Evolutionary conservation across 2,329 filamentous ascomycete genomes (phyloP), one percentile per base, ranked within the genome.

Genomic region (Clarireedia homoeocarpa): DNA sequence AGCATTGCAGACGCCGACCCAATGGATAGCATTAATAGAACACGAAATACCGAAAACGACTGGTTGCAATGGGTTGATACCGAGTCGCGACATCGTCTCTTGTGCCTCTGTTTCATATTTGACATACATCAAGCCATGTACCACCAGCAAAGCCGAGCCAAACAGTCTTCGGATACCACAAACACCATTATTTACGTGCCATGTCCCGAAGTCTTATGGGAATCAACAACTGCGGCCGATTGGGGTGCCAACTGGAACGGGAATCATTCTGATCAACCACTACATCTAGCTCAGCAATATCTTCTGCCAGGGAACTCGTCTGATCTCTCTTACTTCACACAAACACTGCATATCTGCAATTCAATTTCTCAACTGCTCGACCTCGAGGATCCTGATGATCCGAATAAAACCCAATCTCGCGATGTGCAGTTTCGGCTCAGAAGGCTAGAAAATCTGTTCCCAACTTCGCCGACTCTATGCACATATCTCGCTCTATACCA

Each of bases 401-500:
- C 36, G 65, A 56, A 55, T 50, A 51, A 60, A 24, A 60, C 58
- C 26, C 34, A 58, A 17, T 56, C 59, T 20, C 53, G 59, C 34
- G 46, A 48, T 12, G 30, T 34, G 30, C 30, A 34, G 30, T 10
- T 10, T 34, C 30, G 5, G 12, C 10, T 34, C 9, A 12, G 30
- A 34, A 34, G 10, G 30, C 9, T 34, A 12, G 10, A 34, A 51
- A 53, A 52, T 24, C 65, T 80, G 17, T 83, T 82, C 63, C 66
- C 73, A 1, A 63, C 61, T 50, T 76, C 72, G 12, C 70, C 74
- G 14, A 67, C 75, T 17, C 77, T 75, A 48, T 77, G 78, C 64
- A 77, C 78, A 0, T 83, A 82, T 64, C 69, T 83, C 17, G 79
- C 81, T 1, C 70, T 84, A 1, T 74, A 82, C 60, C 72, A 80